These are phyloP conservation scores for Penicillium subrubescens DNA, from an alignment of 495 filamentous ascomycete genomes.

Conservation along the genomic window DNA sequence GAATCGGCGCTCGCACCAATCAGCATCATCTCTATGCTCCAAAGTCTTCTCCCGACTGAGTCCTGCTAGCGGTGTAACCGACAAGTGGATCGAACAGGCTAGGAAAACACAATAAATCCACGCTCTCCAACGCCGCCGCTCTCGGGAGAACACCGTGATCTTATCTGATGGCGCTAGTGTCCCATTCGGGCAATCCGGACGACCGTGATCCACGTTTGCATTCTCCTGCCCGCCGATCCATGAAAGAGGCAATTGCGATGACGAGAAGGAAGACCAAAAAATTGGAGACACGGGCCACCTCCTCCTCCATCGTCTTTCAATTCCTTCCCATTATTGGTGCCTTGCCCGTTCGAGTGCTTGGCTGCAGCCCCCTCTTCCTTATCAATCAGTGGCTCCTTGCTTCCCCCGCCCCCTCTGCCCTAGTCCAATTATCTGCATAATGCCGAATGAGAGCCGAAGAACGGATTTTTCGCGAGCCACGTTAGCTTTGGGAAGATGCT, in stretches of 20 bases:
- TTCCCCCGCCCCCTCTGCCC: conserved; percentile 3
- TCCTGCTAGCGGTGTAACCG: conserved; percentile 19
- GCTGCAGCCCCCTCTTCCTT: conserved; percentile 16
- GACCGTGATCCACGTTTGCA: conserved; percentile 16
- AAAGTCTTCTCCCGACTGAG: conserved; percentile 18
- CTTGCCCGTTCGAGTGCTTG: background rate
- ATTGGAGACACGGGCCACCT: conserved; percentile 9
- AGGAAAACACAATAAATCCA: conserved; percentile 3
- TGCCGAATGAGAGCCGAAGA: conserved; percentile 25
- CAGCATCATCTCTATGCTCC: background rate
- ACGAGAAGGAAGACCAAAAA: background rate
- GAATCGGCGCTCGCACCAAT: conserved; percentile 26
- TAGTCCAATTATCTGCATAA: background rate
- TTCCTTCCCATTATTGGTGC: conserved; percentile 8
- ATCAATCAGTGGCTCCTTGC: conserved; percentile 33
- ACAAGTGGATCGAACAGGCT: conserved; percentile 25
- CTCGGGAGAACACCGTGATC: conserved; percentile 25
- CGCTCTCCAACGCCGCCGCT: conserved; percentile 16
- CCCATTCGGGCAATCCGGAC: conserved; percentile 15
- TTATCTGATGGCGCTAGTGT: conserved; percentile 36
- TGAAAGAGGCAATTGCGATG: conserved; percentile 17
- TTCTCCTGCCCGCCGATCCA: conserved; percentile 2
- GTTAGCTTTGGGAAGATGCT: background rate
- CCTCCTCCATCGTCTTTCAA: background rate
- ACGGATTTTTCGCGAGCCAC: conserved; percentile 15